Base-by-base conservation (phyloP, 345 rosid genomes). In the Iberis pinnata region DNA sequence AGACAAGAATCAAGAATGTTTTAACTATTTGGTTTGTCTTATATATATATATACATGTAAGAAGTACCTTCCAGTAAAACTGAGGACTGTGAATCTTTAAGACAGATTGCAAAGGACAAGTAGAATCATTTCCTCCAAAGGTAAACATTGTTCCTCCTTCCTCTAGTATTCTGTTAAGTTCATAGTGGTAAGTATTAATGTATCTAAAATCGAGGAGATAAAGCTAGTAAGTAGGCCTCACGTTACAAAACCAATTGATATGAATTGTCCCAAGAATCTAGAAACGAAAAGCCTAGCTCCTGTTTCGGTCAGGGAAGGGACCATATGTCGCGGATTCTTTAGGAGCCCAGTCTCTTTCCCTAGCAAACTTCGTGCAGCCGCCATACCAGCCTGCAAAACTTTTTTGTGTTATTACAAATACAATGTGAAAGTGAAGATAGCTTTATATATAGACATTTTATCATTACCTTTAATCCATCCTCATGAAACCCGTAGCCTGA, bases 401-500 rank as follows among this genome's bases (percentile, higher is more conserved):
- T 6, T 13, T n/a, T n/a, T n/a, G n/a, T n/a, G n/a, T n/a, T 5
- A 53, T 39, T 38, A 12, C 15, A 63, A 12, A 8, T 26, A 7
- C 29, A 32, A 40, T 9, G 15, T 16, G 7, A 10, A 7, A 33
- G 10, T 5, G 14, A 15, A 17, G 36, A 20, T 13, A 8, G 1
- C 13, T 22, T 22, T 14, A 39, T 19, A 9, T 43, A 35, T n/a
- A 40, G 31, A 13, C 17, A 2, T 26, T n/a, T 37, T 32, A 46
- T 45, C 9, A 5, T 61, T 78, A 68, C 96, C 95, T 84, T 90
- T 26, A 90, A 68, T 58, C 95, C 93, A 43, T 90, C 96, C 73
- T 90, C 96, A 67, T 87, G 98, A 73, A 87, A 90, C 60, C 96
- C 98, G 65, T 87, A 84, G 37, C 98, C 98, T 87, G 82, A 73